Base-by-base conservation (phyloP, 1,139 yeast species). In the Taphrina pruni region DNA sequence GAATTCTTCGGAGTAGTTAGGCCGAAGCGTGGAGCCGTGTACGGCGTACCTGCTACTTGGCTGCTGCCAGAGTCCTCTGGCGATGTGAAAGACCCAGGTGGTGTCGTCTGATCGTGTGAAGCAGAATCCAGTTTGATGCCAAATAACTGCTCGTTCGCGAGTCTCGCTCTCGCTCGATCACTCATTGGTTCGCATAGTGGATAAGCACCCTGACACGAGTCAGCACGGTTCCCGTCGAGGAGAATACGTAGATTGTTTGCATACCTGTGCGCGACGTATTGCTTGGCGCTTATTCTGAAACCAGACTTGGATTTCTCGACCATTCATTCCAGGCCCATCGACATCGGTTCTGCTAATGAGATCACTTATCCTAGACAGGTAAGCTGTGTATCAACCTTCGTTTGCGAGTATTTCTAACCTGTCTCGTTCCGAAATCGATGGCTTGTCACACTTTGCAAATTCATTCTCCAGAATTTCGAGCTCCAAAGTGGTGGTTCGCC, bases 261-360 rank as follows among this genome's bases (percentile, higher is more conserved):
- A 8, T 32, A 58, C 58, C 64, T 57, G 69, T 11, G 65, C 66
- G 48, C 75, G 73, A 26, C 95, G 86, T 73, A 87, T 79, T 56
- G 92, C 85, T 80, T 94, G 99, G 78, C 99, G 87, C 78, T 87
- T 89, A 79, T 94, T 94, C 79, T 94, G 99, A 79, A 94, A 94
- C 99, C 99, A 94, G 73, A 94, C 91, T 72, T 73, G 67, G 21
- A 50, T 57, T 38, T 46, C 61, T 7, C 65, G 46, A 26, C 65
- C 60, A 60, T 67, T 65, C 58, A 67, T 58, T 11, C 65, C 62
- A 5, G 66, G 68, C 4, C 62, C 62, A 17, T 66, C 57, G 7
- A 43, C 52, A 17, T 38, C 38, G 6, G 64, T 48, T 4, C 58
- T 38, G 46, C 67, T 46, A n/a, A 39, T 38, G 62, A 38, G 57